Percentiles rank a stretch among this genome's conserved stretches.
These are phyloP conservation scores for Allantophomopsis cytisporea DNA, from an alignment of 2,329 filamentous ascomycete genomes.

Conservation along the genomic window DNA sequence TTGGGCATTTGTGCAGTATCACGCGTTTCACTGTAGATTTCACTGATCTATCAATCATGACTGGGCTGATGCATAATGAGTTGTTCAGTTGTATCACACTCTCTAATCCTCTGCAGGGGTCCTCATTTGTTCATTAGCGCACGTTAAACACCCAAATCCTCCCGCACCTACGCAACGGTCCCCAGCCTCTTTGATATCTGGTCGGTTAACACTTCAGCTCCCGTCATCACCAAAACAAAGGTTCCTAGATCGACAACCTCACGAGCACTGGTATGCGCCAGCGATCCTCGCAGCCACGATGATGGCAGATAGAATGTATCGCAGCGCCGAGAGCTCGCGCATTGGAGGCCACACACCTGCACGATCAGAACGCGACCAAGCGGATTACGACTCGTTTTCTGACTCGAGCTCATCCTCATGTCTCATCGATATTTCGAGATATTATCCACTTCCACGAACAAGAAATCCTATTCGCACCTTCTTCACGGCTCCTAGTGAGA, in stretches of 20 bases:
- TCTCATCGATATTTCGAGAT: constrained; percentile 51
- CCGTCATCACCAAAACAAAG: background rate
- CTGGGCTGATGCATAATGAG: too few relatives aligned
- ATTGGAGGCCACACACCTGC: background rate
- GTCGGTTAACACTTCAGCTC: background rate
- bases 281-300: constrained; percentile 3
- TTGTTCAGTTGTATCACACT: background rate
- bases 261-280: constrained; percentile 1
- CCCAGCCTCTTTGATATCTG: background rate
- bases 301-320: constrained; percentile 14
- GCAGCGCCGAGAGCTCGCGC: constrained; percentile 10
- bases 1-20: too few relatives aligned
- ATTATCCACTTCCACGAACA: constrained; percentile 30
- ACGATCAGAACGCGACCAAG: constrained; percentile 6
- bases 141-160: background rate
- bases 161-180: background rate
- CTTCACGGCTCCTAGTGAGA: constrained; percentile 46
- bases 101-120: background rate
- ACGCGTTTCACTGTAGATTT: too few relatives aligned
- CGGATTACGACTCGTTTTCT: constrained; percentile 3
- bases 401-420: constrained; percentile 40
- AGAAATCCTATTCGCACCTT: constrained; percentile 39
- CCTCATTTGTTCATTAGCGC: background rate
- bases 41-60: too few relatives aligned
- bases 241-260: constrained; percentile 1